These are phyloP conservation scores for Fusarium sp. DNA, from an alignment of 2,329 filamentous ascomycete species.

Conservation along the genomic window DNA sequence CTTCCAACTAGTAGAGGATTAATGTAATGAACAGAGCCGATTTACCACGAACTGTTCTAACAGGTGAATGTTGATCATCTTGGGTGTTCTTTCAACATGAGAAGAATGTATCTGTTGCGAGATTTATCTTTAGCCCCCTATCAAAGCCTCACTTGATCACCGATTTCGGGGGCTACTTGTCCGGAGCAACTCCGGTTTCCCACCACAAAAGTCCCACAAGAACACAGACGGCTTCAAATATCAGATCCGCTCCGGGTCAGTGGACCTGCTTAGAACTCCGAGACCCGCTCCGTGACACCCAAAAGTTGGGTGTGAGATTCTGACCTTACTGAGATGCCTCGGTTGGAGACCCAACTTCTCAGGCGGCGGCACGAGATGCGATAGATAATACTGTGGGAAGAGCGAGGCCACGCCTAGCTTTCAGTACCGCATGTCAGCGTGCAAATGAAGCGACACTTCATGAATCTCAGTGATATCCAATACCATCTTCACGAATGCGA, in stretches of 20 bases:
- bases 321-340: background rate
- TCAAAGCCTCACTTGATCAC: background rate
- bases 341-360: background rate
- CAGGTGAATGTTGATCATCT: background rate
- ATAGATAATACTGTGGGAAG: constrained; percentile 3
- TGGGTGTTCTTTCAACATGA: background rate
- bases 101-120: background rate
- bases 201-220: background rate
- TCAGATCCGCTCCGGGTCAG: background rate
- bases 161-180: background rate
- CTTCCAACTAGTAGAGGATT: constrained; percentile 19
- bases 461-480: constrained; percentile 12
- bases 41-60: background rate
- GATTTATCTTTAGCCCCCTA: background rate
- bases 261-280: background rate
- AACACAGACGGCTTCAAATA: background rate
- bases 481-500: constrained; percentile 18
- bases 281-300: constrained; percentile 8
- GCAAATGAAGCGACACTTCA: constrained; percentile 6
- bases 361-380: background rate
- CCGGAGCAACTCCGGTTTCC: background rate
- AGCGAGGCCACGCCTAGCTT: background rate
- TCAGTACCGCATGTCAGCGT: background rate
- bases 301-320: background rate
- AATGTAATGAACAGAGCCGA: constrained; percentile 4